Evolutionary conservation across 345 rosid genomes (phyloP).

Genomic region (Citrus cavaleriei): DNA sequence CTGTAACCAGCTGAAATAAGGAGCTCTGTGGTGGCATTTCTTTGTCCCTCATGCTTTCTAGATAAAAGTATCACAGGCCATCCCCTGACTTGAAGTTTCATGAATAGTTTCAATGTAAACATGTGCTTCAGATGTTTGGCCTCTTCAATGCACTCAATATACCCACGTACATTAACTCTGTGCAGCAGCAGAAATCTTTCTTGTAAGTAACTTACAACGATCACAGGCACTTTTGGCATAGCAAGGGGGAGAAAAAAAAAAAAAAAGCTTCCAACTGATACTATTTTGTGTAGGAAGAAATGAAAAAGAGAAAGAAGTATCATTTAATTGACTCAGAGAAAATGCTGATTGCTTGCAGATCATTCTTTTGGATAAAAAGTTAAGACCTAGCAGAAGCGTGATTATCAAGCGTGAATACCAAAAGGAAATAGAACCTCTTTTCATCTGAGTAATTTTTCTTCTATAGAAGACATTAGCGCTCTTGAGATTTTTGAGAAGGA

Average conservation of each 20-base stretch:
- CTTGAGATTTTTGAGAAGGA: neutral
- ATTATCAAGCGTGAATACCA: neutral
- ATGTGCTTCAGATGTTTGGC: slow-evolving; percentile 36
- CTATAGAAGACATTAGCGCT: neutral
- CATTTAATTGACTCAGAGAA: neutral
- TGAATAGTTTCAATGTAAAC: slow-evolving; percentile 36
- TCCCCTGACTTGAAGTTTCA: slow-evolving; percentile 48
- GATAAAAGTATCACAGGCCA: slow-evolving; percentile 63
- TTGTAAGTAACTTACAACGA: neutral
- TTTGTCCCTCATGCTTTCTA: slow-evolving; percentile 38
- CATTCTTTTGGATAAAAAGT: neutral
- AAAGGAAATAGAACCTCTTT: neutral
- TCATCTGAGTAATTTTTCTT: neutral
- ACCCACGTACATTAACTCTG: slow-evolving; percentile 32
- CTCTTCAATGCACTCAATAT: slow-evolving; percentile 34
- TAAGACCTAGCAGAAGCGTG: neutral
- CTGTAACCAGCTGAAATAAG: slow-evolving; percentile 53
- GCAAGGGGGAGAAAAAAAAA: neutral
- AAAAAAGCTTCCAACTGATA: neutral
- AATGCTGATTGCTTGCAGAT: neutral
- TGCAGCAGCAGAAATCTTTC: slow-evolving; percentile 1
- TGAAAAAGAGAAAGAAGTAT: neutral
- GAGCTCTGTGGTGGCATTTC: slow-evolving; percentile 33
- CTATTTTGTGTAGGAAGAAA: neutral
- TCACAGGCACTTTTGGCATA: neutral